A percentile compares a stretch with the other conserved stretches of the same genome.
phyloP scores from a whole-genome alignment of 257 asterid genomes.

The Gentiana straminea region DNA sequence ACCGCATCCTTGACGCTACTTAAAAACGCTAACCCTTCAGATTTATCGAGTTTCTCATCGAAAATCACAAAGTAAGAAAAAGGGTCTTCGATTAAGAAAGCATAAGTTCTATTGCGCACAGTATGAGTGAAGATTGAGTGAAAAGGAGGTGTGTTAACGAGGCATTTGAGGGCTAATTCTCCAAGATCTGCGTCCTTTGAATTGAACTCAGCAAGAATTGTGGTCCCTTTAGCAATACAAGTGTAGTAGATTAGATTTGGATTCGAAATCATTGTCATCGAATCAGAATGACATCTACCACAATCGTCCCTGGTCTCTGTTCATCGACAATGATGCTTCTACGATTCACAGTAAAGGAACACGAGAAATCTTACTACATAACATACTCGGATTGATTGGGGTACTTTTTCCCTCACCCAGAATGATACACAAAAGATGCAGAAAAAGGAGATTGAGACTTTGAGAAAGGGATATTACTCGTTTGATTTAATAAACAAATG shows the following conservation, averaged over 20 bases:
- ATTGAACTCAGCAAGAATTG: conserved; percentile 73
- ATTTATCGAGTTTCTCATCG: conserved; percentile 46
- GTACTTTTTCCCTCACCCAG: too few species aligned
- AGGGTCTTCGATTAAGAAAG: conserved; percentile 45
- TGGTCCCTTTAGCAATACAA: conserved; percentile 63
- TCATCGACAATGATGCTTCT: not conserved
- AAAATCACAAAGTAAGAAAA: conserved; percentile 55
- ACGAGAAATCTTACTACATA: not conserved
- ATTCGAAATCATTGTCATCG: conserved; percentile 36
- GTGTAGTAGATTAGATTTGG: conserved; percentile 54
- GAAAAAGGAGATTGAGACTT: too few species aligned
- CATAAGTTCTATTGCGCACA: conserved; percentile 48
- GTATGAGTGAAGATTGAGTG: conserved; percentile 75
- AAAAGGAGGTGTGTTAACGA: conserved; percentile 50
- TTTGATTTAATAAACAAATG: too few species aligned
- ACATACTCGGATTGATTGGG: too few species aligned
- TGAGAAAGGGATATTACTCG: not conserved
- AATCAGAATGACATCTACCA: conserved; percentile 7
- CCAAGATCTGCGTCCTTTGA: conserved; percentile 69
- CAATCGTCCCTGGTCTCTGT: conserved; percentile 1
- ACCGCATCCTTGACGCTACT: conserved; percentile 42
- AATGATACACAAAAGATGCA: too few species aligned
- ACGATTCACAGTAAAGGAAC: not conserved
- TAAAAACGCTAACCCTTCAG: conserved; percentile 46
- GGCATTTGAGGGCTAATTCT: conserved; percentile 57